These are phyloP conservation scores for Teratosphaeria gauchensis DNA, from an alignment of 2,329 filamentous ascomycete species.

Conservation along the genomic window DNA sequence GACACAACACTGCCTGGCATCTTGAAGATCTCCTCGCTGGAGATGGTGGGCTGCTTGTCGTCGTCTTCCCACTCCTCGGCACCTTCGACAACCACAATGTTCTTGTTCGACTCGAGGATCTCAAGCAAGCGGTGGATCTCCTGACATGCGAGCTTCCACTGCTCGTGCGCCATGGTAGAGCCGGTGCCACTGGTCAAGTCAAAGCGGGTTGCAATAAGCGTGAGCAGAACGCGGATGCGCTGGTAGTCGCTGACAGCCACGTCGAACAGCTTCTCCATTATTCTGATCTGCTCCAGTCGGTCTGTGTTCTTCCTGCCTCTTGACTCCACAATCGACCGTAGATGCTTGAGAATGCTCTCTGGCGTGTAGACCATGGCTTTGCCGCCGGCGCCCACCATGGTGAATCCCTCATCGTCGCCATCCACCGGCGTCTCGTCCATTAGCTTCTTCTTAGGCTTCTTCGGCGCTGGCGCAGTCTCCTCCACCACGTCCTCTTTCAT, in stretches of 20 bases:
- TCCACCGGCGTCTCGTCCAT: slow-evolving; percentile 39
- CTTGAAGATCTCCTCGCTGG: slow-evolving; percentile 70
- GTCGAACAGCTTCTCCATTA: slow-evolving; percentile 92
- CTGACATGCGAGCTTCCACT: slow-evolving; percentile 90
- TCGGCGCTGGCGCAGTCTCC: slow-evolving; percentile 47
- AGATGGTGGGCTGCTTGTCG: slow-evolving; percentile 74
- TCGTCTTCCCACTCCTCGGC: slow-evolving; percentile 99
- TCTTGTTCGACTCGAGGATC: slow-evolving; percentile 66
- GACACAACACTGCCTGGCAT: slow-evolving; percentile 91
- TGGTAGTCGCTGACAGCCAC: slow-evolving; percentile 89
- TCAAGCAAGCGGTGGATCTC: slow-evolving; percentile 71
- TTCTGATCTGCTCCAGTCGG: slow-evolving; percentile 83
- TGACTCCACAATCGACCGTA: slow-evolving; percentile 85
- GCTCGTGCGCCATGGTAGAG: slow-evolving; percentile 83
- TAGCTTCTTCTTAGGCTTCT: slow-evolving; percentile 39
- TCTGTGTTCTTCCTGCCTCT: slow-evolving; percentile 99
- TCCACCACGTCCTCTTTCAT: slow-evolving; percentile 79
- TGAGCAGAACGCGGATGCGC: slow-evolving; percentile 81
- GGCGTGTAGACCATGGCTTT: slow-evolving; percentile 86
- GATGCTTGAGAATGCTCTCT: slow-evolving; percentile 96
- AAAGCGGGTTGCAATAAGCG: slow-evolving; percentile 86
- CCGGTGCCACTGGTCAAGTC: slow-evolving; percentile 73
- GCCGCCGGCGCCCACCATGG: slow-evolving; percentile 78
- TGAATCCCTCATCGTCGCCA: slow-evolving; percentile 77
- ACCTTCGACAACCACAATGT: slow-evolving; percentile 79